Base-by-base conservation (phyloP, 192 early-diverging fungal species). In the Backusella tarrabulga region DNA sequence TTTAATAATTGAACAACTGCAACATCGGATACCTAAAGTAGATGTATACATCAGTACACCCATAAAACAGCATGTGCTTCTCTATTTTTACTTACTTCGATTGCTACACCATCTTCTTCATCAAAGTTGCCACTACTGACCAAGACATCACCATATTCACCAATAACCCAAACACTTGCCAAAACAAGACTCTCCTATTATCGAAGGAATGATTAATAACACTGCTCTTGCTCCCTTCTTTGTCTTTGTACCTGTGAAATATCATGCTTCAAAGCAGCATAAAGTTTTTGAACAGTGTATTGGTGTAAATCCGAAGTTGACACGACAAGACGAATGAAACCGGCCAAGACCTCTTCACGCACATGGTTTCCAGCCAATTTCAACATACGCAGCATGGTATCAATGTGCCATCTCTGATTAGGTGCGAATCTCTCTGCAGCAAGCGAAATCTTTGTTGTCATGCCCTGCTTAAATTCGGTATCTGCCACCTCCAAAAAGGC, bases 401-500 rank as follows among this genome's bases (percentile, higher is more conserved):
- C 98, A 69, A 98, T 89, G 77, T 98, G 97, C 98, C 98, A 99
- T 46, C 96, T 93, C 73, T 93, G 94, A 80, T 96, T 96, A 29
- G 97, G 96, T 52, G 95, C 93, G 80, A 94, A 99, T 68, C 85
- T 86, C 29, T 94, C 95, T n/a, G 97, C 97, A 66, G 96, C 95
- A 5, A 97, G 91, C 41, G 93, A 92, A 68, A 99, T 95, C 63
- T 97, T 92, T 68, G 91, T 90, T 4, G 96, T 95, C 87, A 98
- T 96, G n/a, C 91, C 90, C 38, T 93, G 88, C 81, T 94, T 95
- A 79, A 95, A 92, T 77, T 99, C 97, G 36, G 84, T 82, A 77
- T 99, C 97, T 21, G 96, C 93, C 34, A 94, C 85, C 74, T 98
- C 97, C 75, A 99, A 87, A 85, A 96, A 98, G 6, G 93, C 91